Evolutionary conservation across 306 rosid genomes (phyloP).

Genomic region (Phaseolus lunatus): DNA sequence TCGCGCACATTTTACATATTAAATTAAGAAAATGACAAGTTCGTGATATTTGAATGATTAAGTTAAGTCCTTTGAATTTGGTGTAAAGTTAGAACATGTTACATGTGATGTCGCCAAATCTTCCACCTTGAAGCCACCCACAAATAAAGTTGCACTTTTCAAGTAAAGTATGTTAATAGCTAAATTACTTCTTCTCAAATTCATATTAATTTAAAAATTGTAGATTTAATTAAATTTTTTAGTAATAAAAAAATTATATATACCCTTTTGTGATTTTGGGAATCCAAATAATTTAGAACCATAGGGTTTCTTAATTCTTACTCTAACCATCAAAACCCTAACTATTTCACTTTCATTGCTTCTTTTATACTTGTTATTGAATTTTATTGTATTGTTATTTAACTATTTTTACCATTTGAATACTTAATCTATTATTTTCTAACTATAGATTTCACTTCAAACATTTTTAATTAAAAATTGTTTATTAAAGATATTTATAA

Average conservation of each 20-base stretch:
- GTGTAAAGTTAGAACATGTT: not conserved
- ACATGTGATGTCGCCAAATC: not conserved
- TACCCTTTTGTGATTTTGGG: too few species aligned
- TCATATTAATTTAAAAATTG: too few species aligned
- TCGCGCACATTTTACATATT: conserved; percentile 2
- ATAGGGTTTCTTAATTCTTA: not conserved
- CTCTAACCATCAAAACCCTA: not conserved
- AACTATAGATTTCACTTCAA: too few species aligned
- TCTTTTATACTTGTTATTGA: not conserved
- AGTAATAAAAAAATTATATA: too few species aligned
- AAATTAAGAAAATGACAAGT: not conserved
- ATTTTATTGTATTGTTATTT: not conserved
- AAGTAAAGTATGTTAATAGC: not conserved
- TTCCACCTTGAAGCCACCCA: not conserved
- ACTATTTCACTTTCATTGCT: not conserved
- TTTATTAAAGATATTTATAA: too few species aligned
- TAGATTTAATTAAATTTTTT: too few species aligned
- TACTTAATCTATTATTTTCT: too few species aligned
- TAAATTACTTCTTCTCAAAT: too few species aligned
- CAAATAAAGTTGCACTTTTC: not conserved
- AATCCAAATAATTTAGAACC: not conserved
- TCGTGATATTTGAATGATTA: not conserved
- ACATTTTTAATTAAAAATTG: too few species aligned
- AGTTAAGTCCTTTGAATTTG: not conserved
- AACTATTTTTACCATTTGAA: too few species aligned